Evolutionary conservation across 2,329 filamentous ascomycete genomes (phyloP), one percentile per base, ranked within the genome.

Genomic region (Aulographum hederae): DNA sequence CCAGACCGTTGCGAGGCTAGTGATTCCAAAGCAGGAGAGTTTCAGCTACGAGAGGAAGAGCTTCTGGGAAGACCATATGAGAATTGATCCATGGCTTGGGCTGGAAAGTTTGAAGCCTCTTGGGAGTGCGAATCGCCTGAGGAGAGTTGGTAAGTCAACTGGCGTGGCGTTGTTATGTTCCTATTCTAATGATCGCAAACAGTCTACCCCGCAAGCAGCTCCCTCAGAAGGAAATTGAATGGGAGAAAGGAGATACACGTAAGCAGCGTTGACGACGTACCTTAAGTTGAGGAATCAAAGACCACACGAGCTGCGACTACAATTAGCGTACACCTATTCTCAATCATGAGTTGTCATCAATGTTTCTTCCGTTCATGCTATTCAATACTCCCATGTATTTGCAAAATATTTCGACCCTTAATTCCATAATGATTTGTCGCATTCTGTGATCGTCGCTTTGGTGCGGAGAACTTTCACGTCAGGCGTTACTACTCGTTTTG

Each of bases 61-160:
- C 1, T 59, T 59, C 32, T 60, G 52, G 54, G 54, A 61, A 17
- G 39, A 60, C 37, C 48, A 57, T 30, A 52, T 60, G 44, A 45
- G 50, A 27, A 34, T 60, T 10, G 51, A 61, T 43, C 52, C 53
- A 4, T 61, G 54, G 53, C 44, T 52, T 42, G 56, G 56, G 3
- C 42, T 60, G 35, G 51, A 52, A 38, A 47, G 37, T n/a, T 45
- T 57, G 13, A 50, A 57, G 37, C 57, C 56, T 3, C 36, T 61
- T 18, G 56, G 51, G 5, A 44, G 49, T 14, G 37, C 50, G 2
- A 60, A 60, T 31, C 40, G 56, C 31, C 41, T 60, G 32, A 41
- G 56, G 26, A 51, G 21, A 25, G 21, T 25, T n/a, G 21, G 21
- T 25, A 25, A 25, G 21, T 25, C 21, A 8, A 25, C n/a, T n/a